These are phyloP conservation scores for Globisporangium perplexum DNA, from an alignment of 352 stramenopile genomes.

Conservation along the genomic window DNA sequence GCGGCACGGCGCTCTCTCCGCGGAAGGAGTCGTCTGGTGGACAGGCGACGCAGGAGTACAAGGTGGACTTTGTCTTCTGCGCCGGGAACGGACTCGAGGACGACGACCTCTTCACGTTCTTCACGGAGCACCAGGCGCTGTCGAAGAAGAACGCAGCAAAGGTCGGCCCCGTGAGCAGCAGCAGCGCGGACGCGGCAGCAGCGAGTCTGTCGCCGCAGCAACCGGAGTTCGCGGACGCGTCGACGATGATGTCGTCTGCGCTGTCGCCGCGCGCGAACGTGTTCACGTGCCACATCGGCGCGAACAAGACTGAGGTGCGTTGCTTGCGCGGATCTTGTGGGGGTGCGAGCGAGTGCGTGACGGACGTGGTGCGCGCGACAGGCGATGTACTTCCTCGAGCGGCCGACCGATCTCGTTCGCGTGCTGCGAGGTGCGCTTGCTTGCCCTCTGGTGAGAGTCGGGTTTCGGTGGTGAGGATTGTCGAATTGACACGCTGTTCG, in stretches of 20 bases:
- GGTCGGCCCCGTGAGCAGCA: neutral
- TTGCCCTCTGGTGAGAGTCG: neutral
- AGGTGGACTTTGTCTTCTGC: constrained; percentile 84
- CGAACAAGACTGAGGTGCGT: constrained; percentile 64
- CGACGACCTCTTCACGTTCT: constrained; percentile 84
- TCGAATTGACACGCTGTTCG: neutral
- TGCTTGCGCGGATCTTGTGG: neutral
- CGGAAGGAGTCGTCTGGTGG: neutral
- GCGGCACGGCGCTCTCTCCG: constrained; percentile 33
- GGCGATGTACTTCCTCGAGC: constrained; percentile 71
- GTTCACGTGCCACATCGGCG: constrained; percentile 70
- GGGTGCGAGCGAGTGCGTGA: neutral
- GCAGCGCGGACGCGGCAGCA: constrained; percentile 7
- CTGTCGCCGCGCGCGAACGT: constrained; percentile 46
- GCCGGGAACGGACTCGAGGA: constrained; percentile 80
- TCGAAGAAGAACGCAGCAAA: constrained; percentile 17
- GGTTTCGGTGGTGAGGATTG: neutral
- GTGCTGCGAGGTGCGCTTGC: constrained; percentile 40
- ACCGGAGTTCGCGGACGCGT: constrained; percentile 12
- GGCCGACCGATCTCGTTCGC: constrained; percentile 46
- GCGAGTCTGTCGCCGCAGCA: constrained; percentile 2
- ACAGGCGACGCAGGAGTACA: constrained; percentile 12
- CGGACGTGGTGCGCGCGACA: constrained; percentile 12
- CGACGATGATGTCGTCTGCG: constrained; percentile 16
- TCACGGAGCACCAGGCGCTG: constrained; percentile 58